phyloP scores from a whole-genome alignment of 495 filamentous ascomycete genomes.

The Apodospora peruviana region DNA sequence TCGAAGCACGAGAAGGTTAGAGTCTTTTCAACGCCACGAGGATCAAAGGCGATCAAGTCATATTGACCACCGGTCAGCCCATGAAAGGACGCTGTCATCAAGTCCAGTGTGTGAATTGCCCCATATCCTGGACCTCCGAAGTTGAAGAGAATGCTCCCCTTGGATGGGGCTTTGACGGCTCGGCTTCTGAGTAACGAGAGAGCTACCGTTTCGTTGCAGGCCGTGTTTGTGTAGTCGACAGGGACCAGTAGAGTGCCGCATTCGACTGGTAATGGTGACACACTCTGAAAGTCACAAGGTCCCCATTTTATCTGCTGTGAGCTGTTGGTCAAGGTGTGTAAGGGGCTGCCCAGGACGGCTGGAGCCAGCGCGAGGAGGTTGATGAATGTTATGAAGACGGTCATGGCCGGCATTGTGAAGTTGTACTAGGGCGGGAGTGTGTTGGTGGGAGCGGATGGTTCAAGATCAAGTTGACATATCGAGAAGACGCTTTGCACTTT shows the following conservation, averaged over 20 bases:
- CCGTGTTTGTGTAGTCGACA: slow-evolving; percentile 34
- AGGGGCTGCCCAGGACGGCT: too few species aligned
- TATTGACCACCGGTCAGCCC: slow-evolving; percentile 29
- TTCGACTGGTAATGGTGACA: slow-evolving; percentile 13
- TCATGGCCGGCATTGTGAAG: too few species aligned
- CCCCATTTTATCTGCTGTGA: slow-evolving; percentile 6
- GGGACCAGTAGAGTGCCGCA: slow-evolving; percentile 37
- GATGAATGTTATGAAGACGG: too few species aligned
- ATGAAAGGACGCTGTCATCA: not conserved
- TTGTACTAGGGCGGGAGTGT: too few species aligned
- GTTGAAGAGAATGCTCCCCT: slow-evolving; percentile 41
- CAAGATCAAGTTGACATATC: too few species aligned
- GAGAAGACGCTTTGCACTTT: too few species aligned
- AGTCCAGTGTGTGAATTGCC: not conserved
- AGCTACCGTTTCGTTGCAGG: slow-evolving; percentile 24
- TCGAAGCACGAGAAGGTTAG: not conserved
- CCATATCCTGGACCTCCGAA: slow-evolving; percentile 40
- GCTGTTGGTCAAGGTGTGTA: too few species aligned
- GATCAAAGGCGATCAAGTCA: slow-evolving; percentile 38
- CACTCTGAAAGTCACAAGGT: not conserved
- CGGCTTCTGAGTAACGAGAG: slow-evolving; percentile 30
- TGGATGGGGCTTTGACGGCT: slow-evolving; percentile 24
- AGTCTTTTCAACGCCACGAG: slow-evolving; percentile 25
- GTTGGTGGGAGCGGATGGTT: too few species aligned
- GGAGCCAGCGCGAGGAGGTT: too few species aligned